These are phyloP conservation scores for Encephalitozoon cuniculi DNA, from an alignment of 371 early-diverging fungal genomes.

Conservation along the genomic window DNA sequence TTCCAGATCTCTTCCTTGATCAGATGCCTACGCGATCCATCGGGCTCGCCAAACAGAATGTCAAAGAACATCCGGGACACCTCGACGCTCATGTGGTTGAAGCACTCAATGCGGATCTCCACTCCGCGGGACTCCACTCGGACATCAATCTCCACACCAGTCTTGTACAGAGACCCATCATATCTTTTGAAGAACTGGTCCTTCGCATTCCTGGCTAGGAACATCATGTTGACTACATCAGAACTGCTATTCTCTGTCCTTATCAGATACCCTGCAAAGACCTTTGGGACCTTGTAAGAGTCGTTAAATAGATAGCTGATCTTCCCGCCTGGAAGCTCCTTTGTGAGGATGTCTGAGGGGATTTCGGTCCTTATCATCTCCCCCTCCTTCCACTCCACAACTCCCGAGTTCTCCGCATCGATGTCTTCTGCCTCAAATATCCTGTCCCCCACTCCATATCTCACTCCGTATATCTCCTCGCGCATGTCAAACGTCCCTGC, in stretches of 20 bases:
- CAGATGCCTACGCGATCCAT: neutral
- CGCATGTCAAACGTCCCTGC: neutral
- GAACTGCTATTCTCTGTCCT: neutral
- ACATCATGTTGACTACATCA: neutral
- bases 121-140: conserved; percentile 23
- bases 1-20: conserved; percentile 31
- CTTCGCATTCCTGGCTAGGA: conserved; percentile 15
- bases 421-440: neutral
- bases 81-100: conserved; percentile 32
- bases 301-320: conserved; percentile 31
- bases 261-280: conserved; percentile 15
- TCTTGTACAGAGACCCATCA: conserved; percentile 1
- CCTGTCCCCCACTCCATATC: neutral
- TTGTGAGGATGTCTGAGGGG: neutral
- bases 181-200: conserved; percentile 39
- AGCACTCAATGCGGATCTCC: conserved; percentile 24
- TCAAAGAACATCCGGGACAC: conserved; percentile 9
- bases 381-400: neutral
- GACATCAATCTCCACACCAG: neutral
- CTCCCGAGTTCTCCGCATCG: neutral
- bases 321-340: neutral
- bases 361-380: neutral
- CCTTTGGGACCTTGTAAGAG: conserved; percentile 33
- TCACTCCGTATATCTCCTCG: conserved; percentile 16
- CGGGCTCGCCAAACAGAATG: neutral